phyloP scores from a whole-genome alignment of 306 rosid species.

The Lagenaria siceraria region DNA sequence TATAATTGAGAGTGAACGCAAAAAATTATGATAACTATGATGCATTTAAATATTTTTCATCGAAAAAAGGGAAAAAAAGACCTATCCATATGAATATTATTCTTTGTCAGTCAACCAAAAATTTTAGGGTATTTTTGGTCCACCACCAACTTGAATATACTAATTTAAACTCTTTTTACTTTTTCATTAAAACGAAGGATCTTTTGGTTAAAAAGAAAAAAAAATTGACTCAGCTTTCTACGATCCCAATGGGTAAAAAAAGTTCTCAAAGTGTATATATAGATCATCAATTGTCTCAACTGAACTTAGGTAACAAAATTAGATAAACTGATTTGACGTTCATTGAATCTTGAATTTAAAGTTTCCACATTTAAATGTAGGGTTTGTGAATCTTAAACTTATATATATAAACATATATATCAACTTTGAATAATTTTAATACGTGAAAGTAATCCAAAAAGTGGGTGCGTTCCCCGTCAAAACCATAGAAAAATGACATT shows the following conservation, averaged over 20 bases:
- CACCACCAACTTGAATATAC: not conserved
- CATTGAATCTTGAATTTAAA: not conserved
- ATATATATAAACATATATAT: too few relatives aligned
- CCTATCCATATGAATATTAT: too few relatives aligned
- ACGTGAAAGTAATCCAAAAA: not conserved
- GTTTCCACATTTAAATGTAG: not conserved
- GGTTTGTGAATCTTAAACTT: not conserved
- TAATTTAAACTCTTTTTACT: not conserved
- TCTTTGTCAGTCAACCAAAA: too few relatives aligned
- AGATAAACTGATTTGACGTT: not conserved
- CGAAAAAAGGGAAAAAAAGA: too few relatives aligned
- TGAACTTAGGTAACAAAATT: not conserved
- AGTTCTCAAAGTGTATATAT: not conserved
- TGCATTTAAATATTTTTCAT: too few relatives aligned
- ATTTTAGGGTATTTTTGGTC: too few relatives aligned
- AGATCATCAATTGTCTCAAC: not conserved
- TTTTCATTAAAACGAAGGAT: not conserved
- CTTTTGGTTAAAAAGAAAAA: not conserved
- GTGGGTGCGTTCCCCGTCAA: not conserved
- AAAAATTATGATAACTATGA: too few relatives aligned
- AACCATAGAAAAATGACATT: not conserved
- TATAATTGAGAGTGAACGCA: too few relatives aligned
- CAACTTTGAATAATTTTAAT: too few relatives aligned
- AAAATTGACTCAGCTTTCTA: not conserved
- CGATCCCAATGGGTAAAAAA: not conserved